phyloP scores from a whole-genome alignment of 768 basidiomycete species.

The Agrocybe pediades region DNA sequence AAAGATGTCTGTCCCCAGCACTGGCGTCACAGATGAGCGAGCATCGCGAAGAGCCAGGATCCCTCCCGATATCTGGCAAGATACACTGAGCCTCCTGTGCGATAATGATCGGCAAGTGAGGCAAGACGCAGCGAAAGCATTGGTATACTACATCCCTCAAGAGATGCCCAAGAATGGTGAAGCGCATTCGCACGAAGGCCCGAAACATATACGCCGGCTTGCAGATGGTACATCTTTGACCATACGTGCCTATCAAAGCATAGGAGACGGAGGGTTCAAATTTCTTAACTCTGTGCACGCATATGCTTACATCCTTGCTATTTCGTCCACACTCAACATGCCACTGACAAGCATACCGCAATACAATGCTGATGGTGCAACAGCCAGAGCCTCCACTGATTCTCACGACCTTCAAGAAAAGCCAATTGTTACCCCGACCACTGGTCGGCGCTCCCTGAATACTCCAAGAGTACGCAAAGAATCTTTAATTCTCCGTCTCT shows the following conservation, averaged over 20 bases:
- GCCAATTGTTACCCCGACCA: slow-evolving; percentile 7
- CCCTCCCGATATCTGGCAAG: slow-evolving; percentile 87
- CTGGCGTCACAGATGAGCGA: slow-evolving; percentile 33
- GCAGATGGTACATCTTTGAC: slow-evolving; percentile 55
- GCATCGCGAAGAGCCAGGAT: slow-evolving; percentile 65
- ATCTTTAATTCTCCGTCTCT: slow-evolving; percentile 52
- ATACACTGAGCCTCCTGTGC: slow-evolving; percentile 83
- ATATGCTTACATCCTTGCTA: slow-evolving; percentile 78
- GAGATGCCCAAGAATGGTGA: slow-evolving; percentile 74
- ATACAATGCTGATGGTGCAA: slow-evolving; percentile 14
- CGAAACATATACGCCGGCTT: slow-evolving; percentile 45
- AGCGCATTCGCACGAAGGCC: slow-evolving; percentile 43
- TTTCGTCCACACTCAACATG: slow-evolving; percentile 63
- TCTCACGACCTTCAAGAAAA: slow-evolving; percentile 15
- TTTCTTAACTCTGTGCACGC: slow-evolving; percentile 83
- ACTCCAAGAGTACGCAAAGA: slow-evolving; percentile 56
- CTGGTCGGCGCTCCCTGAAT: slow-evolving; percentile 40
- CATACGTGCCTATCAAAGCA: slow-evolving; percentile 48
- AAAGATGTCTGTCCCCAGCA: slow-evolving; percentile 26
- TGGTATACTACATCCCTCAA: slow-evolving; percentile 75
- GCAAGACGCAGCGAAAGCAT: slow-evolving; percentile 69
- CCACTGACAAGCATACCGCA: slow-evolving; percentile 40
- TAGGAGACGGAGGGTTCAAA: slow-evolving; percentile 63
- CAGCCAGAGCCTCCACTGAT: slow-evolving; percentile 8
- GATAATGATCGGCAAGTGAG: slow-evolving; percentile 79